Evolutionary conservation across 371 early-diverging fungal genomes (phyloP).

Genomic region (Rhizomucor miehei): DNA sequence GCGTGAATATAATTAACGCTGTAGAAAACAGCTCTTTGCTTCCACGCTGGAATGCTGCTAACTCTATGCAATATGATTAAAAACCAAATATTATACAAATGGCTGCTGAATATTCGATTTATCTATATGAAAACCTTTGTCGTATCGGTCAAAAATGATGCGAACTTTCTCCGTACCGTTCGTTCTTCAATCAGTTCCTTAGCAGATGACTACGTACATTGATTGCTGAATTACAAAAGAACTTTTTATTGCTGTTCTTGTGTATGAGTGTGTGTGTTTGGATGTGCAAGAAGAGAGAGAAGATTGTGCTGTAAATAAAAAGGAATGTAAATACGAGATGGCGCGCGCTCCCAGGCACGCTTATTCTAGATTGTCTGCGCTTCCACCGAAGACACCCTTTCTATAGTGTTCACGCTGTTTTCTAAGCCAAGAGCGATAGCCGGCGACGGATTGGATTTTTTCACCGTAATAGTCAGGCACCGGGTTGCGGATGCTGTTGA

Average conservation of each 20-base stretch:
- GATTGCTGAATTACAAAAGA: neutral
- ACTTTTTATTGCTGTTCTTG: neutral
- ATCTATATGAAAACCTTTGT: too few relatives aligned
- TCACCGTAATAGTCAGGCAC: slow-evolving; percentile 95
- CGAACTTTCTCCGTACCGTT: too few relatives aligned
- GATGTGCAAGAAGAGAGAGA: neutral
- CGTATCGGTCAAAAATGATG: too few relatives aligned
- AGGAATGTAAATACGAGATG: neutral
- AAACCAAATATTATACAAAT: too few relatives aligned
- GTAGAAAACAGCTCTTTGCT: too few relatives aligned
- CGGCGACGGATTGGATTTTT: slow-evolving; percentile 78
- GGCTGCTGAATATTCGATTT: too few relatives aligned
- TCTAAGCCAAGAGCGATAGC: slow-evolving; percentile 86
- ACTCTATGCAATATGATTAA: too few relatives aligned
- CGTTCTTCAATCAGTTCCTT: too few relatives aligned
- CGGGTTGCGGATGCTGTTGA: slow-evolving; percentile 75
- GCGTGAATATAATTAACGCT: too few relatives aligned
- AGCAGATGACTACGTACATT: neutral
- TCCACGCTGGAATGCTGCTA: too few relatives aligned
- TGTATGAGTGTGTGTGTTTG: neutral
- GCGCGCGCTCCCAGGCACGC: neutral
- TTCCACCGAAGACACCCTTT: slow-evolving; percentile 67
- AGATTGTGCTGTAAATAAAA: neutral
- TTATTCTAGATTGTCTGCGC: slow-evolving; percentile 21
- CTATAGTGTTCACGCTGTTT: slow-evolving; percentile 83